Percentiles rank a stretch among this genome's conserved stretches.
Conservation (phyloP, 2,329 filamentous ascomycete genomes). For the Trichoderma endophyticum region DNA sequence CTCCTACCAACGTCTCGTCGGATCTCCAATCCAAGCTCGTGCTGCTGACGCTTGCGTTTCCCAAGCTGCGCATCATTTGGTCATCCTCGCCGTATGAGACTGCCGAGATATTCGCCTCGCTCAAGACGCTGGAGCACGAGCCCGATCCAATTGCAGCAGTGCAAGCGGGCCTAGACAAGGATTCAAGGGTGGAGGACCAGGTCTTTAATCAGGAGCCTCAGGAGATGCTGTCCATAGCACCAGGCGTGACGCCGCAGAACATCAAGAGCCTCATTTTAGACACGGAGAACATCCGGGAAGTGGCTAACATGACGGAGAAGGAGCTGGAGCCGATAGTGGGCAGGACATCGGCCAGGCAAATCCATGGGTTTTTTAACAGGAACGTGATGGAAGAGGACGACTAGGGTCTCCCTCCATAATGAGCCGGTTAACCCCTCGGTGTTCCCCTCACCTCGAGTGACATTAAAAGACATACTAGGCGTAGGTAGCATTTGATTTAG, state of each 20-base stretch:
- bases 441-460: neutral
- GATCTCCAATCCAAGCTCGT: slow-evolving; percentile 92
- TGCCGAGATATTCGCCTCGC: slow-evolving; percentile 90
- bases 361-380: slow-evolving; percentile 75
- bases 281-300: slow-evolving; percentile 71
- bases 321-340: slow-evolving; percentile 75
- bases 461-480: neutral
- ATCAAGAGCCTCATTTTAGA: slow-evolving; percentile 69
- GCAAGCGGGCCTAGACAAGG: slow-evolving; percentile 65
- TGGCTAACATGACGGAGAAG: slow-evolving; percentile 79
- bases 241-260: slow-evolving; percentile 78
- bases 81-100: slow-evolving; percentile 91
- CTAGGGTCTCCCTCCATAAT: neutral
- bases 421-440: neutral
- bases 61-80: slow-evolving; percentile 88
- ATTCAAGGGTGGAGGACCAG: slow-evolving; percentile 60
- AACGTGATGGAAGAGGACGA: slow-evolving; percentile 54
- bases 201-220: slow-evolving; percentile 81
- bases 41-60: slow-evolving; percentile 87
- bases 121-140: slow-evolving; percentile 86
- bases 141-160: slow-evolving; percentile 88
- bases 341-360: slow-evolving; percentile 69
- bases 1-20: slow-evolving; percentile 55
- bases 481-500: neutral
- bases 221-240: slow-evolving; percentile 84